phyloP scores from a whole-genome alignment of 2,329 filamentous ascomycete species.

The Aciculosporium take region DNA sequence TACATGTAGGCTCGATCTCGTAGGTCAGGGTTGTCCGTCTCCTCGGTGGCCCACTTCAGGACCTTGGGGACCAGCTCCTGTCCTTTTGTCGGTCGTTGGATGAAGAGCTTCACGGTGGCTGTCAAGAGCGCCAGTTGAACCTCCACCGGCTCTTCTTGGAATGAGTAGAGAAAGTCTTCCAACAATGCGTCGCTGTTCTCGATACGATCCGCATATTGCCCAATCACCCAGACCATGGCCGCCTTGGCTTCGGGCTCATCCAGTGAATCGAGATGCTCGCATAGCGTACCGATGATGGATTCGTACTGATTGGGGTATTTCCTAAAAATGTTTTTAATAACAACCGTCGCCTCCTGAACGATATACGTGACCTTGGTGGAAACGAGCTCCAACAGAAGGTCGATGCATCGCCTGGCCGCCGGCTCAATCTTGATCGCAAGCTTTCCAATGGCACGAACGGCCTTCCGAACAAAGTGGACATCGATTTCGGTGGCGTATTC shows the following conservation, averaged over 20 bases:
- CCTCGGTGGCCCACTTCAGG: conserved; percentile 95
- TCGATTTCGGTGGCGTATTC: conserved; percentile 98
- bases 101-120: conserved; percentile 94
- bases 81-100: conserved; percentile 87
- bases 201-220: conserved; percentile 92
- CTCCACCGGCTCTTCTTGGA: conserved; percentile 87
- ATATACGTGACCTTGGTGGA: conserved; percentile 98
- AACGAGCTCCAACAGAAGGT: conserved; percentile 80
- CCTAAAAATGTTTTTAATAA: conserved; percentile 97
- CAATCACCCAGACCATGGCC: conserved; percentile 98
- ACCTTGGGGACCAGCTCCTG: conserved; percentile 89
- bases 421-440: conserved; percentile 98
- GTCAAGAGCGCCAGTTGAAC: conserved; percentile 90
- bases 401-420: conserved; percentile 80
- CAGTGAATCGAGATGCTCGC: conserved; percentile 88
- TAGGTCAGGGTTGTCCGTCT: conserved; percentile 96
- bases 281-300: conserved; percentile 88
- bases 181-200: conserved; percentile 90
- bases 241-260: conserved; percentile 97
- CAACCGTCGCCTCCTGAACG: conserved; percentile 95
- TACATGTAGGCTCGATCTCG: conserved; percentile 98
- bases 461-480: conserved; percentile 96
- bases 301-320: conserved; percentile 99
- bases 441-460: conserved; percentile 93
- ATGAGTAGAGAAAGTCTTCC: conserved; percentile 89